phyloP scores from a whole-genome alignment of 495 filamentous ascomycete species.

The Choiromyces venosus region DNA sequence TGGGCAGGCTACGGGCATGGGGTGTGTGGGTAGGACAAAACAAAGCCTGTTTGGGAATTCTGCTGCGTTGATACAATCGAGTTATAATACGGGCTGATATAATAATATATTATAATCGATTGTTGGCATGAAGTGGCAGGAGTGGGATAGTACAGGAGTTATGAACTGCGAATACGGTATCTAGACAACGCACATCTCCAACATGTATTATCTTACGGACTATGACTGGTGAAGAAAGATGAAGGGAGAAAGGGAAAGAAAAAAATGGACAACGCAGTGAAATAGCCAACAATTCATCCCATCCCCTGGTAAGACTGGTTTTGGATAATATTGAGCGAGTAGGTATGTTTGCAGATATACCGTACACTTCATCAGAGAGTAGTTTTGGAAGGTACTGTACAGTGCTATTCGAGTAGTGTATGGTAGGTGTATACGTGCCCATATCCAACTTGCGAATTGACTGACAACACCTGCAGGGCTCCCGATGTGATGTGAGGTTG shows the following conservation, averaged over 20 bases:
- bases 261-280: not conserved
- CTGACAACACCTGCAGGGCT: not conserved
- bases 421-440: no score
- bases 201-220: not conserved
- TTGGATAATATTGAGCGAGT: not conserved
- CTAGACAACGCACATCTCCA: not conserved
- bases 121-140: not conserved
- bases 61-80: not conserved
- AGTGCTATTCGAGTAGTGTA: not conserved
- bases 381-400: no score
- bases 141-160: not conserved
- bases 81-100: not conserved
- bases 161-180: not conserved
- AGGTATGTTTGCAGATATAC: not conserved
- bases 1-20: no score
- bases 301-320: not conserved
- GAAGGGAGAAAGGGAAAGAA: not conserved
- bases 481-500: not conserved
- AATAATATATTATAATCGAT: no score
- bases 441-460: not conserved
- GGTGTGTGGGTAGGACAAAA: no score
- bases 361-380: not conserved
- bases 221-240: no score
- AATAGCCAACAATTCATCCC: not conserved
- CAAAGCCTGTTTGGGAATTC: not conserved